Evolutionary conservation across 176 grass and related monocot species (phyloP), one percentile per base, ranked within the genome.

Genomic region (Urochloa ruziziensis): DNA sequence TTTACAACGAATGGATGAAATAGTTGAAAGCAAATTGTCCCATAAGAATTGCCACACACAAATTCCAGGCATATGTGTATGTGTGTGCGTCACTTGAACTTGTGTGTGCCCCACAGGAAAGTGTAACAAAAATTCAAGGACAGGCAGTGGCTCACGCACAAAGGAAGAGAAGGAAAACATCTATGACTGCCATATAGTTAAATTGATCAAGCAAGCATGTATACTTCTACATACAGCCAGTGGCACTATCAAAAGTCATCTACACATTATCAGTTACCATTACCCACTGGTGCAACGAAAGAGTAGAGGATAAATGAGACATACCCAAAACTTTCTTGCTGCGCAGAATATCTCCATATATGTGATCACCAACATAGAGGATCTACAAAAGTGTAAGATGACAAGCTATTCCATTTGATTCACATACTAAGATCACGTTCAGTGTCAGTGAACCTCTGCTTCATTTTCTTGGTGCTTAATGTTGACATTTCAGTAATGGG

Each of bases 281-380:
- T n/a, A n/a, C n/a, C n/a, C n/a, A n/a, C 27, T n/a, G 70, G 30
- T 12, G 15, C 10, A 62, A 28, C 0, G 69, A 34, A 65, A 10
- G 25, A 64, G 43, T 59, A 73, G 13, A 60, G 10, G 61, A 79
- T 58, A 61, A 78, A 77, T 17, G 58, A 82, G 40, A 84, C 36
- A 16, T 87, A 98, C 96, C 96, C 29, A 98, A 77, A 35, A 98
- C 93, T 94, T 98, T 98, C 80, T 98, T 98, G 91, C 96, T 98
- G 27, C 89, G 96, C 52, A 98, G 87, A 88, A 98, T 98, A 70
- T 98, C 96, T 68, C 96, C 96, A 73, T 98, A 98, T 64, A 98
- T 98, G 40, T 98, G 96, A 83, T 98, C 96, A 46, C 96, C 96
- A 89, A 98, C 96, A 85, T 98, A 98, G 25, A 98, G 91, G 62